Percentiles rank a stretch among this genome's conserved stretches.
phyloP scores from a whole-genome alignment of 805 yeast species.

The Lipomyces kockii region DNA sequence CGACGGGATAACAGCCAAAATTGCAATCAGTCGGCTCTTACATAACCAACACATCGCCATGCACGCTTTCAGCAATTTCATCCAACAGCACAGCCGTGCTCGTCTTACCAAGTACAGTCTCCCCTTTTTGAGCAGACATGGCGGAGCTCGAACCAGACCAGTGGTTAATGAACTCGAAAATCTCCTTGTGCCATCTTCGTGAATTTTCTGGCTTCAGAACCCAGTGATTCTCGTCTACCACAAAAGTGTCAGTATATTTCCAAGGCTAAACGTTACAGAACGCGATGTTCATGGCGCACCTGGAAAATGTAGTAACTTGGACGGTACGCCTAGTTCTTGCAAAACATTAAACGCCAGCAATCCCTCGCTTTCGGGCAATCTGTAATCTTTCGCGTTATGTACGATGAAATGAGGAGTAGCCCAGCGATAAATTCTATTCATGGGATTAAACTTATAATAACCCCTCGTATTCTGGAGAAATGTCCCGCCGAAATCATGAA shows the following conservation, averaged over 20 bases:
- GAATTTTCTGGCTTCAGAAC: slow-evolving; percentile 41
- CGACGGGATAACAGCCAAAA: neutral
- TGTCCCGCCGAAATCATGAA: slow-evolving; percentile 39
- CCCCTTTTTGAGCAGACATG: neutral
- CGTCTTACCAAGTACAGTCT: neutral
- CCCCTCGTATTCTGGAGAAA: slow-evolving; percentile 37
- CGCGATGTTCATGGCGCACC: slow-evolving; percentile 11
- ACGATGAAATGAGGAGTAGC: slow-evolving; percentile 40
- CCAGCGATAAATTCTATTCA: slow-evolving; percentile 38
- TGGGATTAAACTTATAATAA: slow-evolving; percentile 38
- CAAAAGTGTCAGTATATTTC: neutral
- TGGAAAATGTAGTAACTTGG: slow-evolving; percentile 39
- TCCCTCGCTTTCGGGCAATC: slow-evolving; percentile 41
- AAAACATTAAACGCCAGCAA: slow-evolving; percentile 39
- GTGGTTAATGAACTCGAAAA: slow-evolving; percentile 35
- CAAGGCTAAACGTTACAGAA: neutral
- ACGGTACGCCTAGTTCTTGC: slow-evolving; percentile 37
- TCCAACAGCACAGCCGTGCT: slow-evolving; percentile 11
- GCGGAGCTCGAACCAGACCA: slow-evolving; percentile 13
- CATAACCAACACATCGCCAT: slow-evolving; percentile 12
- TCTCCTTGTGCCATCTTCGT: slow-evolving; percentile 40
- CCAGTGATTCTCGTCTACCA: slow-evolving; percentile 40
- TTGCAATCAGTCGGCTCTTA: neutral
- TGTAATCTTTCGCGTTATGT: slow-evolving; percentile 39
- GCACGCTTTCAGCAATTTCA: slow-evolving; percentile 18